These are phyloP conservation scores for Trichosporon sp. DNA, from an alignment of 1,284 basidiomycete genomes.

Conservation along the genomic window DNA sequence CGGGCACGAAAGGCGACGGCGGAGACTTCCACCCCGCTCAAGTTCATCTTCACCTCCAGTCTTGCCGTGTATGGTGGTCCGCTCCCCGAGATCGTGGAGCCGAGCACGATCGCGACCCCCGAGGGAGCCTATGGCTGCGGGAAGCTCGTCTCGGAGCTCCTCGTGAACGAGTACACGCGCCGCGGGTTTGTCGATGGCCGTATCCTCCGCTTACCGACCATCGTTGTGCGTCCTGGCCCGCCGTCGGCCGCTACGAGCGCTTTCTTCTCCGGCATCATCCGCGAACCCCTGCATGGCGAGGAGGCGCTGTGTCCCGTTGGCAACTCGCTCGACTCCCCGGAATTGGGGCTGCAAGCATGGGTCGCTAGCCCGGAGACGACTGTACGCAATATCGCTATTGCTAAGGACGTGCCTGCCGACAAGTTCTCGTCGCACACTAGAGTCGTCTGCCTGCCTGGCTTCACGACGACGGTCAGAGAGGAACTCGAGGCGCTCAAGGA, in stretches of 20 bases:
- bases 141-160: constrained; percentile 57
- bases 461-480: constrained; percentile 44
- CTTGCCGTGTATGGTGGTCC: constrained; percentile 62
- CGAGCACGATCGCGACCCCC: constrained; percentile 56
- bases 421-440: constrained; percentile 55
- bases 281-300: constrained; percentile 58
- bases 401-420: constrained; percentile 53
- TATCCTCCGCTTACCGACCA: constrained; percentile 59
- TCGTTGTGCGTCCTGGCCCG: constrained; percentile 56
- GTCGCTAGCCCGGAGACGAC: constrained; percentile 56
- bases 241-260: constrained; percentile 58
- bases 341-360: constrained; percentile 53
- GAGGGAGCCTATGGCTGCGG: constrained; percentile 59
- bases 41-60: constrained; percentile 61
- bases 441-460: constrained; percentile 43
- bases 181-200: constrained; percentile 59
- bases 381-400: constrained; percentile 56
- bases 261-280: constrained; percentile 60
- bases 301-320: constrained; percentile 56
- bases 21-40: constrained; percentile 39
- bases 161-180: constrained; percentile 60
- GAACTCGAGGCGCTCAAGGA: constrained; percentile 43
- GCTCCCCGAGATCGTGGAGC: constrained; percentile 54
- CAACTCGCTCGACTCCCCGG: constrained; percentile 37
- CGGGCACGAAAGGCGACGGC: constrained; percentile 40